Conservation (phyloP, 176 grass and related monocot genomes). For the Aegilops bicornis region DNA sequence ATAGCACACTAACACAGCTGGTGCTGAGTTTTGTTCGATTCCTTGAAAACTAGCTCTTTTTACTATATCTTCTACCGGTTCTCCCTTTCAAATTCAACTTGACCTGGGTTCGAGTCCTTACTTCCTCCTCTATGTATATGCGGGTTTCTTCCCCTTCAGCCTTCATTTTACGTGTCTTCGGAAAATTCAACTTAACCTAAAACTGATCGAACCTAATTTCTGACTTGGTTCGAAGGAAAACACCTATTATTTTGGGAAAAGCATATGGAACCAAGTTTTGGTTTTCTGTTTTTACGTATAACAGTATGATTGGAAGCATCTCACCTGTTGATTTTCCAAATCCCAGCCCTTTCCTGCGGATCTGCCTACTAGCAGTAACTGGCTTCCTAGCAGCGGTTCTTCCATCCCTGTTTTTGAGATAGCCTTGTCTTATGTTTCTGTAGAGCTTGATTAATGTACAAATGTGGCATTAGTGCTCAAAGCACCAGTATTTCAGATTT, state of each 20-base stretch:
- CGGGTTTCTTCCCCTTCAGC: not conserved
- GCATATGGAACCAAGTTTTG: not conserved
- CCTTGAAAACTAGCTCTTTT: not conserved
- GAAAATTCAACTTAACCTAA: not conserved
- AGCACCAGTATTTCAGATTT: not conserved
- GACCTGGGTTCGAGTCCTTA: not conserved
- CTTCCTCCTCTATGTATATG: not conserved
- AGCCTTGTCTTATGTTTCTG: not conserved
- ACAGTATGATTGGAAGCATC: not conserved
- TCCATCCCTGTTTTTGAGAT: not conserved
- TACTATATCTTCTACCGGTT: not conserved
- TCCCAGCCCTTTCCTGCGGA: conserved; percentile 24
- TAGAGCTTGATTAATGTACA: conserved; percentile 2
- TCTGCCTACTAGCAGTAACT: not conserved
- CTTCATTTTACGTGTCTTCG: not conserved
- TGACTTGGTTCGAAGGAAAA: not conserved
- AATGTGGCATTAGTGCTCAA: not conserved
- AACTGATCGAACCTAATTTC: not conserved
- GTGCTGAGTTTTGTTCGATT: conserved; percentile 9
- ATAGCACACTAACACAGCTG: not conserved
- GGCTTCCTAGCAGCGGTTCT: conserved; percentile 24
- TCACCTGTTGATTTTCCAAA: not conserved
- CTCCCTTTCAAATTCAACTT: not conserved
- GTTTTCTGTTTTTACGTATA: not conserved
- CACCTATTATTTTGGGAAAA: not conserved